Evolutionary conservation across 2,329 filamentous ascomycete genomes (phyloP), one percentile per base, ranked within the genome.

Genomic region (Cercospora canescens): DNA sequence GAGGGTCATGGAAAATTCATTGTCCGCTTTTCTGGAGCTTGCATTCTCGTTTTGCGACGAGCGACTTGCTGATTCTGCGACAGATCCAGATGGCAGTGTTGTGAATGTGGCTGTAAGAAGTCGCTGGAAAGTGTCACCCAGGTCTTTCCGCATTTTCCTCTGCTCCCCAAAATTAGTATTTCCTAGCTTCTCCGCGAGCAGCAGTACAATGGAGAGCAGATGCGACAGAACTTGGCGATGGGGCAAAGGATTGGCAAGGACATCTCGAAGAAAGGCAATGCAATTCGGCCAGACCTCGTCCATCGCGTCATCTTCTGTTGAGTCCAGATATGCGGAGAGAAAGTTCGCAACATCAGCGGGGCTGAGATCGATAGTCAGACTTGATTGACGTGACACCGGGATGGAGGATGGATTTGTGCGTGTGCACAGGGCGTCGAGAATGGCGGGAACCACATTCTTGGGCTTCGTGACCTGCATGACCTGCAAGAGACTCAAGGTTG

Each of bases 211-310:
- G 72, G 96, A 92, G 12, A 99, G 82, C 52, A 99, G 82, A 60
- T 90, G 89, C 6, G 95, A 92, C 41, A 99, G 80, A 7, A 94
- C 94, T 75, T 97, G 94, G 63, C 95, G 86, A 80, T 99, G 94
- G 2, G 95, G 95, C 74, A 99, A 93, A 1, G 95, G 96, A 75
- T 99, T 99, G 26, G 90, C 89, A 30, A 99, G 84, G 30, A 99
- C 86, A 76, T 99, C 96, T 69, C 89, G 91, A 67, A 98, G 79
- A 78, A 99, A 99, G 0, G 90, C 87, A 74, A 94, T 93, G 77
- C 94, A 99, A 76, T 99, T 94, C 45, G 89, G 86, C 95, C 95
- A 99, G 57, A 99, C 97, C 79, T 99, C 95, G 74, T 99, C 95
- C 86, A 97, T 94, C 16, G 95, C 91, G 81, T 99, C 95, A 74